phyloP scores from a whole-genome alignment of 257 asterid species.

The Verbena officinalis region DNA sequence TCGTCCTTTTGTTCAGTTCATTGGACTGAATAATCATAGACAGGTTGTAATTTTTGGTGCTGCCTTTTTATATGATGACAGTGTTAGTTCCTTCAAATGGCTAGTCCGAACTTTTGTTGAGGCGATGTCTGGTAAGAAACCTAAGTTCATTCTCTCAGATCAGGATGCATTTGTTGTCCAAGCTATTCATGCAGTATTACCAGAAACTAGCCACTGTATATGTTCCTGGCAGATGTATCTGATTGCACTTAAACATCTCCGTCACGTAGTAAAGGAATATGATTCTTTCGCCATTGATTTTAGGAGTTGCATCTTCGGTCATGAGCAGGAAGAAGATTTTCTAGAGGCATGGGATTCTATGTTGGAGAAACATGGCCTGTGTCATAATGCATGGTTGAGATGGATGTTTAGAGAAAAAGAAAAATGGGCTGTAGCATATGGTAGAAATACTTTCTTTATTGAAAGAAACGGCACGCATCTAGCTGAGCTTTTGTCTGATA shows the following conservation, averaged over 20 bases:
- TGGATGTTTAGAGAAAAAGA: conserved; percentile 69
- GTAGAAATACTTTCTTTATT: conserved; percentile 59
- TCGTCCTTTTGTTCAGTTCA: conserved; percentile 53
- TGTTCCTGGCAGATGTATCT: conserved; percentile 64
- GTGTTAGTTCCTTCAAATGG: conserved; percentile 59
- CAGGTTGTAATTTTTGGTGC: conserved; percentile 60
- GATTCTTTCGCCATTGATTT: conserved; percentile 46
- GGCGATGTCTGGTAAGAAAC: conserved; percentile 55
- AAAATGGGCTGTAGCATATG: conserved; percentile 65
- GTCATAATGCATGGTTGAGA: conserved; percentile 61
- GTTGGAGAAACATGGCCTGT: conserved; percentile 53
- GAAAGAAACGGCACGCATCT: conserved; percentile 51
- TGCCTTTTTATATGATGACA: conserved; percentile 59
- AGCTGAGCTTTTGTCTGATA: conserved; percentile 50
- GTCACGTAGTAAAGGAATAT: conserved; percentile 43
- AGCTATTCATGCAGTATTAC: conserved; percentile 62
- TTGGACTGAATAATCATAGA: conserved; percentile 59
- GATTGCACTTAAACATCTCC: conserved; percentile 58
- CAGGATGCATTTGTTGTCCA: conserved; percentile 62
- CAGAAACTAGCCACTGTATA: conserved; percentile 55
- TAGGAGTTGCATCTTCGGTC: conserved; percentile 50
- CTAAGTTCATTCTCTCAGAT: conserved; percentile 59
- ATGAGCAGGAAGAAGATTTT: conserved; percentile 63
- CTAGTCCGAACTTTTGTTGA: conserved; percentile 54
- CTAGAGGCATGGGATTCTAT: conserved; percentile 51